Conservation (phyloP, 208 protist genomes). For the Trypanosoma cruzi region DNA sequence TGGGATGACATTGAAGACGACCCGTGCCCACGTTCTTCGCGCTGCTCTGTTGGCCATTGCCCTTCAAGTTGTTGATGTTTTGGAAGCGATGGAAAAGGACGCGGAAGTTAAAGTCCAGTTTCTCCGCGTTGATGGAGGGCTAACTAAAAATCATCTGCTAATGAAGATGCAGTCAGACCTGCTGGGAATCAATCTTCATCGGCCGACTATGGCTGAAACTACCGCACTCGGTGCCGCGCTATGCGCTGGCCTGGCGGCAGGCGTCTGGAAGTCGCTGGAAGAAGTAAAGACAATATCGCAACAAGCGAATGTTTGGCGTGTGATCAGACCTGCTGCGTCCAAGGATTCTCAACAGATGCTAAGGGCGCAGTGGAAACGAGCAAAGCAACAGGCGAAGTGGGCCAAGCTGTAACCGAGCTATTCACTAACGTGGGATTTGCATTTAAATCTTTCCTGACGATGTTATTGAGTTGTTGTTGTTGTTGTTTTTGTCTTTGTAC, state of each 20-base stretch:
- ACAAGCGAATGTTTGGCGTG: conserved; percentile 32
- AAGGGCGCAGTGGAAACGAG: conserved; percentile 53
- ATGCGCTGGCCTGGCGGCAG: conserved; percentile 68
- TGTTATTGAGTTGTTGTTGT: conserved; percentile 15
- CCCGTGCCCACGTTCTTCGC: conserved; percentile 78
- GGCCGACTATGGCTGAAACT: conserved; percentile 72
- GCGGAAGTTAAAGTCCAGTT: conserved; percentile 46
- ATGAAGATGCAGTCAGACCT: conserved; percentile 96
- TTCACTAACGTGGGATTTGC: too few relatives aligned
- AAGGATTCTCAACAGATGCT: conserved; percentile 31
- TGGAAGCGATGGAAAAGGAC: conserved; percentile 88
- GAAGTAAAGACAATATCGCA: conserved; percentile 38
- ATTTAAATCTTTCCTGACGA: not conserved
- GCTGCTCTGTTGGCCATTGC: conserved; percentile 91
- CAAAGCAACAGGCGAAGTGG: conserved; percentile 57
- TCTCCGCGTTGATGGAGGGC: conserved; percentile 96
- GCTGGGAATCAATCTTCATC: conserved; percentile 62
- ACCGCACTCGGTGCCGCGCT: conserved; percentile 80
- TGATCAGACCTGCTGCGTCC: conserved; percentile 33
- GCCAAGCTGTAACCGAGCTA: conserved; percentile 58
- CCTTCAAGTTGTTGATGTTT: conserved; percentile 89
- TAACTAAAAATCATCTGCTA: conserved; percentile 88
- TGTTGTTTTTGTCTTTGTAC: too few relatives aligned
- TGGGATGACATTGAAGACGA: conserved; percentile 93
- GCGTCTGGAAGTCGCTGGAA: conserved; percentile 67